These are phyloP conservation scores for Litsea cubeba DNA, from an alignment of 164 flowering plant genomes.

Conservation along the genomic window DNA sequence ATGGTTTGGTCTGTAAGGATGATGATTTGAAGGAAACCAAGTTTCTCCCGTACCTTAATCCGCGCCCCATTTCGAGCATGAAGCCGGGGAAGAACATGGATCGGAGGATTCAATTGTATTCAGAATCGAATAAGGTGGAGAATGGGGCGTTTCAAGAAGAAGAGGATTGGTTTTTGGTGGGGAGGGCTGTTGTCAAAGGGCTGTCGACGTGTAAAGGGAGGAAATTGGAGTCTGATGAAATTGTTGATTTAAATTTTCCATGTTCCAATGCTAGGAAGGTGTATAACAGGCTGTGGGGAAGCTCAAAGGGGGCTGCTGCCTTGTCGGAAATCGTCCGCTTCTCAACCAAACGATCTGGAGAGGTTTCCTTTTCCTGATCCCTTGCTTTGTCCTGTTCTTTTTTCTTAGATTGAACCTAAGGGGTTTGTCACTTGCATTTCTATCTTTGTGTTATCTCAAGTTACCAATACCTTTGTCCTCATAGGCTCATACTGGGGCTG, in stretches of 20 bases:
- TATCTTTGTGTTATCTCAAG: background rate
- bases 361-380: constrained; percentile 32
- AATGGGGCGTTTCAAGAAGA: constrained; percentile 67
- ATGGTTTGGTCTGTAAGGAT: constrained; percentile 9
- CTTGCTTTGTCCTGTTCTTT: background rate
- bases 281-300: constrained; percentile 9
- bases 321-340: constrained; percentile 57
- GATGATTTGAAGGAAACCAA: background rate
- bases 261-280: constrained; percentile 2
- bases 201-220: constrained; percentile 59
- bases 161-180: constrained; percentile 66
- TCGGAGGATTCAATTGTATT: constrained; percentile 5
- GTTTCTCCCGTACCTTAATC: background rate
- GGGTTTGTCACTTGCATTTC: background rate
- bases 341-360: constrained; percentile 63
- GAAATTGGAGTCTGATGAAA: constrained; percentile 55
- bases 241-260: constrained; percentile 60
- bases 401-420: background rate
- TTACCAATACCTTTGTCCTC: too few relatives aligned
- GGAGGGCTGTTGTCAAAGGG: constrained; percentile 41
- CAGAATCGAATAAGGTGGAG: constrained; percentile 28
- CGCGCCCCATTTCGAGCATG: constrained; percentile 5
- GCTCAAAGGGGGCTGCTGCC: constrained; percentile 18
- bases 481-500: too few relatives aligned
- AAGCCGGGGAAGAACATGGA: background rate